A percentile compares a stretch with the other conserved stretches of the same genome.
Evolutionary conservation across 352 stramenopile genomes (phyloP).

Genomic region (Phytophthora pinifolia): DNA sequence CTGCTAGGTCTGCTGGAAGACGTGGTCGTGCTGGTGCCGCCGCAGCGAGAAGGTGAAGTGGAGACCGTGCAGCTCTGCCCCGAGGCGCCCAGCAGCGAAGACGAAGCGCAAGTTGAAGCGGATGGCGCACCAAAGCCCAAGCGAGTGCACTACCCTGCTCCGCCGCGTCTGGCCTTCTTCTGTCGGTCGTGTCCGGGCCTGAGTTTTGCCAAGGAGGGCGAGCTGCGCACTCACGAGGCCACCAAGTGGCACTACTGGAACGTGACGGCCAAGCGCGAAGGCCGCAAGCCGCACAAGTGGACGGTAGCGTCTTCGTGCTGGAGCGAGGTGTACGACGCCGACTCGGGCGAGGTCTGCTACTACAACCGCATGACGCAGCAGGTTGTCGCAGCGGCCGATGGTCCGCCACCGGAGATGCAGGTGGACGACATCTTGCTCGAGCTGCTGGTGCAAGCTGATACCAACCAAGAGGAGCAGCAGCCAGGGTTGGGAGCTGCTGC

Average conservation of each 20-base stretch:
- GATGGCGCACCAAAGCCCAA: slow-evolving; percentile 18
- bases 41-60: slow-evolving; percentile 46
- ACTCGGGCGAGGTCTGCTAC: slow-evolving; percentile 61
- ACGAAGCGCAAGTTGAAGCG: slow-evolving; percentile 17
- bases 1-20: slow-evolving; percentile 60
- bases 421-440: slow-evolving; percentile 72
- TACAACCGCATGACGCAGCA: slow-evolving; percentile 74
- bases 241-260: slow-evolving; percentile 88
- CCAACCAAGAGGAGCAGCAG: not conserved
- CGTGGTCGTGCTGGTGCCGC: slow-evolving; percentile 49
- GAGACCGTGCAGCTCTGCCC: slow-evolving; percentile 66
- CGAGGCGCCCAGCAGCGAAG: slow-evolving; percentile 34
- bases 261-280: slow-evolving; percentile 37
- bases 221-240: slow-evolving; percentile 61
- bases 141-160: slow-evolving; percentile 30
- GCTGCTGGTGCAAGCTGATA: slow-evolving; percentile 33
- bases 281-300: slow-evolving; percentile 43
- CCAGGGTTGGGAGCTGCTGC: not conserved
- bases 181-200: slow-evolving; percentile 68
- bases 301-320: slow-evolving; percentile 68
- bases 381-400: slow-evolving; percentile 46
- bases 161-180: slow-evolving; percentile 49
- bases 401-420: slow-evolving; percentile 63
- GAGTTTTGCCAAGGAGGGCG: slow-evolving; percentile 57
- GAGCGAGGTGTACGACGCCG: slow-evolving; percentile 72